Conservation (phyloP, 2,329 filamentous ascomycete genomes). For the Xylariaceae sp. region DNA sequence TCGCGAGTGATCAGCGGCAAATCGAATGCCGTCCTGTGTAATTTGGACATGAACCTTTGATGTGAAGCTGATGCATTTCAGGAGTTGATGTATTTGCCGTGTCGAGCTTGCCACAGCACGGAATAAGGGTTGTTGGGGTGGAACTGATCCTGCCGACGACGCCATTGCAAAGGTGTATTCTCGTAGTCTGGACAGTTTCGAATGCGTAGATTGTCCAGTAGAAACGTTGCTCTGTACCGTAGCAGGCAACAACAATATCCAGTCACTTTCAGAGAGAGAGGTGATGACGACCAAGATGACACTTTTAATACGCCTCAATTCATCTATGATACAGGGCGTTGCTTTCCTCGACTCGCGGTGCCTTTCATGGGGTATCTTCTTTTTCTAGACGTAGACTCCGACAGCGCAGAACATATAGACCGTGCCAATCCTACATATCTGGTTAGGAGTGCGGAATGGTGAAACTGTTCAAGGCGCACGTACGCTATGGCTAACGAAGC, state of each 20-base stretch:
- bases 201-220: slow-evolving; percentile 24
- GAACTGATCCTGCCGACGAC: slow-evolving; percentile 24
- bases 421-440: slow-evolving; percentile 73
- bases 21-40: slow-evolving; percentile 80
- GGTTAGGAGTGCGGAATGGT: slow-evolving; percentile 21
- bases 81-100: slow-evolving; percentile 69
- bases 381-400: slow-evolving; percentile 87
- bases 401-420: slow-evolving; percentile 99
- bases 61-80: slow-evolving; percentile 62
- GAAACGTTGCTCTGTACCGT: neutral
- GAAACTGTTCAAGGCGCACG: slow-evolving; percentile 39
- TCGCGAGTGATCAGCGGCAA: slow-evolving; percentile 84
- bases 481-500: slow-evolving; percentile 91
- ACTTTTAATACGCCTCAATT: slow-evolving; percentile 38
- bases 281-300: slow-evolving; percentile 23
- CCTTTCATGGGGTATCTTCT: slow-evolving; percentile 48
- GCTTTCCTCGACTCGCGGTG: slow-evolving; percentile 25
- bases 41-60: slow-evolving; percentile 70
- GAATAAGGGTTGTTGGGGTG: slow-evolving; percentile 58
- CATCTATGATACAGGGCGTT: slow-evolving; percentile 46
- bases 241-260: slow-evolving; percentile 4
- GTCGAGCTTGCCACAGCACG: slow-evolving; percentile 78
- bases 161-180: slow-evolving; percentile 26
- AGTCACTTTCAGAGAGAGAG: slow-evolving; percentile 26
- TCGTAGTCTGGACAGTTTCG: neutral